Percentiles rank a stretch among this genome's conserved stretches.
Conservation (phyloP, 441 rosid species). For the Pelargonium fulgidum region DNA sequence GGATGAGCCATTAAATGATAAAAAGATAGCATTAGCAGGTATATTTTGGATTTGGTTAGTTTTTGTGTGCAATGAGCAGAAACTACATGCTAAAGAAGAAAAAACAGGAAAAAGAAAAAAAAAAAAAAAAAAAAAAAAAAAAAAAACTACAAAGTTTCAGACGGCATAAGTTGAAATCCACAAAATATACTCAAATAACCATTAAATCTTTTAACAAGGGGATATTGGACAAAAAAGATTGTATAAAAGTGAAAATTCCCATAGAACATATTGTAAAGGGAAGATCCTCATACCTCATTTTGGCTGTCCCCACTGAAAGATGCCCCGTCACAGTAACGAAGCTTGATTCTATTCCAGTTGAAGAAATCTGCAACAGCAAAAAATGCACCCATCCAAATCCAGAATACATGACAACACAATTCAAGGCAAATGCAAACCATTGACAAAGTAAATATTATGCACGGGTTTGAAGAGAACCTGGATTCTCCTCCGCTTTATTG, state of each 20-base stretch:
- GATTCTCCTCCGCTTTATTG: constrained; percentile 55
- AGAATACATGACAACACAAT: neutral
- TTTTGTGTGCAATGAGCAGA: neutral
- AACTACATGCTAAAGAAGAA: neutral
- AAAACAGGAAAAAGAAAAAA: too few species aligned
- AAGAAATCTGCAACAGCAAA: constrained; percentile 37
- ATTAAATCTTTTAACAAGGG: neutral
- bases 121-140: too few species aligned
- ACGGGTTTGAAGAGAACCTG: constrained; percentile 25
- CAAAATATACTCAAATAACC: constrained; percentile 28
- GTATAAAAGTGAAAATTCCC: neutral
- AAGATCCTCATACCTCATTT: constrained; percentile 38
- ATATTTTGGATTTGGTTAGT: neutral
- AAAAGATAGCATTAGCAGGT: neutral
- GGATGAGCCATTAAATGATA: neutral
- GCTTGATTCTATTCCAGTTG: constrained; percentile 55
- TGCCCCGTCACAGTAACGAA: constrained; percentile 59
- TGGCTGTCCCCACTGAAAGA: constrained; percentile 51
- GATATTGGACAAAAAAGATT: neutral
- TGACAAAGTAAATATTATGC: neutral
- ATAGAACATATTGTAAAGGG: neutral
- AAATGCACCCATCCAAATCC: constrained; percentile 9
- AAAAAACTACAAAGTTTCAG: neutral
- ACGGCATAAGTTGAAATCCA: neutral
- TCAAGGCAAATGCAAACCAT: neutral